Percentiles rank a stretch among this genome's conserved stretches.
phyloP scores from a whole-genome alignment of 352 stramenopile genomes.

The Phytophthora hibernalis region DNA sequence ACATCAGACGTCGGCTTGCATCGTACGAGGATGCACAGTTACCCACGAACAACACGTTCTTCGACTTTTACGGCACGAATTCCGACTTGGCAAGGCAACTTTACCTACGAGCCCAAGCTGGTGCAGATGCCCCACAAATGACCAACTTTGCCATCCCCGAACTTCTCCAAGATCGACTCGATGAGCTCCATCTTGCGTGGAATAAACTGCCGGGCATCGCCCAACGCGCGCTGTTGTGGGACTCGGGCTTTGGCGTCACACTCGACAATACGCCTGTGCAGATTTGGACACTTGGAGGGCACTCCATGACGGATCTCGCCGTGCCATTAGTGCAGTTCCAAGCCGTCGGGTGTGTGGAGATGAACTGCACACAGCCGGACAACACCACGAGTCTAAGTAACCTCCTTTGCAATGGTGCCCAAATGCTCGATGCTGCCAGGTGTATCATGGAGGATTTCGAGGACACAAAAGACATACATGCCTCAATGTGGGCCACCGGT shows the following conservation, averaged over 20 bases:
- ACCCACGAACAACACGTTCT: conserved; percentile 30
- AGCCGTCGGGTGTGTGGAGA: conserved; percentile 12
- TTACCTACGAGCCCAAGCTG: conserved; percentile 26
- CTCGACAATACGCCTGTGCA: conserved; percentile 23
- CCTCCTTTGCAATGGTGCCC: conserved; percentile 13
- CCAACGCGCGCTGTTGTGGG: conserved; percentile 39
- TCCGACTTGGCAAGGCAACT: conserved; percentile 43
- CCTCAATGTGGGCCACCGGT: conserved; percentile 32
- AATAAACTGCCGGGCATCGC: conserved; percentile 26
- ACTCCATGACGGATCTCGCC: conserved; percentile 34
- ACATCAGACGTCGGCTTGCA: not conserved
- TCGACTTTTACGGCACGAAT: conserved; percentile 41
- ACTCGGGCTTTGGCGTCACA: conserved; percentile 34
- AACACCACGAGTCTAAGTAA: conserved; percentile 22
- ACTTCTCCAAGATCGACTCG: conserved; percentile 3
- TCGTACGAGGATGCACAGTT: conserved; percentile 1
- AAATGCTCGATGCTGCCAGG: conserved; percentile 25
- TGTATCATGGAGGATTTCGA: conserved; percentile 26
- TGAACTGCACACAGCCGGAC: conserved; percentile 31
- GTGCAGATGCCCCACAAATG: not conserved
- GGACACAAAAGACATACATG: conserved; percentile 6
- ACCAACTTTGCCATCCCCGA: conserved; percentile 12
- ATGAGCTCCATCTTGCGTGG: conserved; percentile 17
- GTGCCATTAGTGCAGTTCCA: conserved; percentile 31
- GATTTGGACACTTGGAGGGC: conserved; percentile 28